Base-by-base conservation (phyloP, 179 eudicot genomes). In the Silene noctiflora region DNA sequence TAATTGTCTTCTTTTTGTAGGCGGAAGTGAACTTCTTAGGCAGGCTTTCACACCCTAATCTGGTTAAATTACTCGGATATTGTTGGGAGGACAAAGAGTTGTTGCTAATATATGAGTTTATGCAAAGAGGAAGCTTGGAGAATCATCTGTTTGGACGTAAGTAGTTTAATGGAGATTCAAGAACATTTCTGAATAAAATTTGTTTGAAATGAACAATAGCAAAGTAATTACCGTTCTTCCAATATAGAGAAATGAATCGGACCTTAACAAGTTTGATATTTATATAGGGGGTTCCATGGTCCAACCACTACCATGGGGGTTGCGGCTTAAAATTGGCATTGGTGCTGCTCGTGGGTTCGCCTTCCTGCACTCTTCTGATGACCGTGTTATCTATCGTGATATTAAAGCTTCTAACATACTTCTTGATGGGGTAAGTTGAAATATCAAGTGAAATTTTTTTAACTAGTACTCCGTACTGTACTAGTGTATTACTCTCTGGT, bases 131-230 rank as follows among this genome's bases (percentile, higher is more conserved):
- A 25, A 89, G 93, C 89, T 80, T 91, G 70, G 94, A 91, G 69
- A 88, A 89, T 82, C 97, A 89, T 82, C 93, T 92, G 16, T 92
- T 92, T 67, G 81, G 89, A 75, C 77, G 97, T 92, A 89, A 84
- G 93, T 66, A 58, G 13, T 56, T 81, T 29, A 14, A 7, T 63
- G 12, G 31, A 22, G 14, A 19, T 7, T 69, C 21, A 29, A 22
- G 12, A 27, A 21, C 33, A 42, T 4, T 51, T 44, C 20, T 27
- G n/a, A 16, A 39, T 44, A 29, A 25, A 21, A 73, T 3, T 48
- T 62, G 67, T 44, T 19, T 48, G 11, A 19, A 17, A 24, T 19
- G 7, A 24, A 24, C 16, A 27, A 2, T 42, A 24, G 27, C 39
- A 0, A 29, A 2, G 7, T 48, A 13, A 1, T 7, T 19, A 33